Conservation (phyloP, 306 rosid genomes). For the Inga oerstediana region DNA sequence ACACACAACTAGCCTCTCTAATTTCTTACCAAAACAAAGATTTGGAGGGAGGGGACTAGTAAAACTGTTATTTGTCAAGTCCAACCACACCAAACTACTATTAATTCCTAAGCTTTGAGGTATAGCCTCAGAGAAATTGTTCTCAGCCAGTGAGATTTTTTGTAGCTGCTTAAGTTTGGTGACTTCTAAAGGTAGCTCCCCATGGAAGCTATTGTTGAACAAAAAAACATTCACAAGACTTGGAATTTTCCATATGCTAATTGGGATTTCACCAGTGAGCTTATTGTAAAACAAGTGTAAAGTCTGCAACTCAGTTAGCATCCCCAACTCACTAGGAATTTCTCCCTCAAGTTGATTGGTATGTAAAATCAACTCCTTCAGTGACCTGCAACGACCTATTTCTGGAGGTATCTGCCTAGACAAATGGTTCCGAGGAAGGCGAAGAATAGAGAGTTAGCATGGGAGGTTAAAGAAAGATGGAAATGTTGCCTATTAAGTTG, state of each 20-base stretch:
- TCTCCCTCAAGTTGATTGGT: not conserved
- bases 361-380: constrained; percentile 25
- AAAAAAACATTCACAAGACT: constrained; percentile 45
- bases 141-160: constrained; percentile 48
- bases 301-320: constrained; percentile 32
- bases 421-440: constrained; percentile 50
- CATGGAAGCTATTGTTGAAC: constrained; percentile 50
- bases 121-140: constrained; percentile 54
- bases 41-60: constrained; percentile 56
- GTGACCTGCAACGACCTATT: constrained; percentile 51
- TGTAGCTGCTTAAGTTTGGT: constrained; percentile 51
- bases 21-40: constrained; percentile 56
- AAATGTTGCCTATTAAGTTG: constrained; percentile 46
- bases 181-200: constrained; percentile 62
- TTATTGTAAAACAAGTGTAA: constrained; percentile 47
- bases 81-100: constrained; percentile 51
- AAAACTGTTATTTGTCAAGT: constrained; percentile 53
- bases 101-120: constrained; percentile 60
- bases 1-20: constrained; percentile 41
- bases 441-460: constrained; percentile 15
- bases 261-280: constrained; percentile 58
- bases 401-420: constrained; percentile 61
- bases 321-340: not conserved
- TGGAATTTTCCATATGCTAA: constrained; percentile 65
- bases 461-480: constrained; percentile 56